Conservation (phyloP, 2,329 filamentous ascomycete genomes). For the Arthroderma sp. region DNA sequence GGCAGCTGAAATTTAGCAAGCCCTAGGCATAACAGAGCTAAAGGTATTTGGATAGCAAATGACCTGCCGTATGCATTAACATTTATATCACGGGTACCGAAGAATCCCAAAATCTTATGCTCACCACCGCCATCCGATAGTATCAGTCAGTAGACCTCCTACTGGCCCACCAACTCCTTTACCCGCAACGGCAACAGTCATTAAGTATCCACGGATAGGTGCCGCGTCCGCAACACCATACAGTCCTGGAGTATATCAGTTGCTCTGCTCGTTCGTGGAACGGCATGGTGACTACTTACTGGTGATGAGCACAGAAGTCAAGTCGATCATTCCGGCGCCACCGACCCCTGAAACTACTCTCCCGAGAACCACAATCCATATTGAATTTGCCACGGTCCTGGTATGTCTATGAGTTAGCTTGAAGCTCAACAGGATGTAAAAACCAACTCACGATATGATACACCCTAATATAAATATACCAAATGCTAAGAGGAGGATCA, state of each 20-base stretch:
- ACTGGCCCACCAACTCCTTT: background rate
- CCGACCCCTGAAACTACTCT: slow-evolving; percentile 1
- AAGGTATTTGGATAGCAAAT: slow-evolving; percentile 50
- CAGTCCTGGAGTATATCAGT: too few species aligned
- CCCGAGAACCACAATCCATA: slow-evolving; percentile 1
- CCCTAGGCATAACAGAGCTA: background rate
- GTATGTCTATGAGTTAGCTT: too few species aligned
- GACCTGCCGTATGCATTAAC: slow-evolving; percentile 41
- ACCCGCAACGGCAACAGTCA: background rate
- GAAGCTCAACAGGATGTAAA: background rate
- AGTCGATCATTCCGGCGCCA: slow-evolving; percentile 1
- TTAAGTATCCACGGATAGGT: background rate
- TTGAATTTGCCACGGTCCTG: background rate
- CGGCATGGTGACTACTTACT: background rate
- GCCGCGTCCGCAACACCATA: too few species aligned
- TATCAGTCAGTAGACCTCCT: background rate
- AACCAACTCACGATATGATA: background rate
- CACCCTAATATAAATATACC: slow-evolving; percentile 1
- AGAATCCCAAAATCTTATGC: slow-evolving; percentile 30
- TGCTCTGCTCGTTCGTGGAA: background rate
- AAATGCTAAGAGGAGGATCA: background rate
- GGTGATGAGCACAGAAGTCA: background rate
- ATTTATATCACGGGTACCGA: too few species aligned
- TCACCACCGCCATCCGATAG: slow-evolving; percentile 37
- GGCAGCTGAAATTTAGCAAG: too few species aligned